Conservation (phyloP, 768 basidiomycete genomes). For the Auricularia sp. region DNA sequence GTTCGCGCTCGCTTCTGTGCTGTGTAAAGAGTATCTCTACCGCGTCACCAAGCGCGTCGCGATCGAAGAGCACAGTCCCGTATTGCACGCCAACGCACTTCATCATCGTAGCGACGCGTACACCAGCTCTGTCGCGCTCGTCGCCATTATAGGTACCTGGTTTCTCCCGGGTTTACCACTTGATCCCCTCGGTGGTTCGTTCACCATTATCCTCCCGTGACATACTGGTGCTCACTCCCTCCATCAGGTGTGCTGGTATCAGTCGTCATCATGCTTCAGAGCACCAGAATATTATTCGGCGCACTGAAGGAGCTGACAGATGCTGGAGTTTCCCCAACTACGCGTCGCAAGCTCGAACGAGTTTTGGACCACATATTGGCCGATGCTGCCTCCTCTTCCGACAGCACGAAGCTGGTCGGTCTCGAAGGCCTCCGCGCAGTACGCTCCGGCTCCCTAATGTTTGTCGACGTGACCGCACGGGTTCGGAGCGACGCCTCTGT, state of each 20-base stretch:
- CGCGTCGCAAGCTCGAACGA: constrained; percentile 41
- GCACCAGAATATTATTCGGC: constrained; percentile 50
- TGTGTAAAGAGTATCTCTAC: constrained; percentile 90
- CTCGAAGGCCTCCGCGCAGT: constrained; percentile 56
- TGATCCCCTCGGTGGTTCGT: constrained; percentile 82
- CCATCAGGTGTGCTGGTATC: constrained; percentile 71
- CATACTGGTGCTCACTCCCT: background rate
- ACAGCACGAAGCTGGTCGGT: constrained; percentile 28
- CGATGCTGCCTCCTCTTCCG: constrained; percentile 5
- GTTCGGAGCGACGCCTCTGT: constrained; percentile 54
- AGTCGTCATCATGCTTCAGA: constrained; percentile 76
- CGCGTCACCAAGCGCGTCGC: constrained; percentile 83
- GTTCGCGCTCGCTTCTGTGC: constrained; percentile 77
- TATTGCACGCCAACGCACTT: constrained; percentile 89
- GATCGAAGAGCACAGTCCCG: constrained; percentile 81
- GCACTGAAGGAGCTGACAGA: constrained; percentile 80
- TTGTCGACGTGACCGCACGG: constrained; percentile 70
- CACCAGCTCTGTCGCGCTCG: constrained; percentile 81
- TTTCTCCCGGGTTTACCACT: constrained; percentile 76
- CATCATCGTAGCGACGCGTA: constrained; percentile 98
- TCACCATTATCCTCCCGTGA: constrained; percentile 15
- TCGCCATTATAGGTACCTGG: constrained; percentile 87
- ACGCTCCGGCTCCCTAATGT: constrained; percentile 69
- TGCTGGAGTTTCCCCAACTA: constrained; percentile 56
- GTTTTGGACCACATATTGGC: constrained; percentile 48